Evolutionary conservation across 2,329 filamentous ascomycete genomes (phyloP).

Genomic region (Pestalotiopsis sp.): DNA sequence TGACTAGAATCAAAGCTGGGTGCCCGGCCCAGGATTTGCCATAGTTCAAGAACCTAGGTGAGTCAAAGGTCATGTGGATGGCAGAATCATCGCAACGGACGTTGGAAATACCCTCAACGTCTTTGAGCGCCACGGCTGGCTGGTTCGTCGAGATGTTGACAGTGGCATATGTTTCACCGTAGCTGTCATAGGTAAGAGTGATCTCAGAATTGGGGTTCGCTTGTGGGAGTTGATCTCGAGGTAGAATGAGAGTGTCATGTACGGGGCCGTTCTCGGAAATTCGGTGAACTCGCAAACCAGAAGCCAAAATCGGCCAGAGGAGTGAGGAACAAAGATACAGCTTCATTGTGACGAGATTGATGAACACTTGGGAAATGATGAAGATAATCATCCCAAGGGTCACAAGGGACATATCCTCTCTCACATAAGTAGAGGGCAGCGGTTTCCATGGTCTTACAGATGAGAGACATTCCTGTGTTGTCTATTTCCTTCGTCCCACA

Average conservation of each 20-base stretch:
- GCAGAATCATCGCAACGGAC: neutral
- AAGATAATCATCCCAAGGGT: neutral
- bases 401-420: neutral
- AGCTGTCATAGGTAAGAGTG: neutral
- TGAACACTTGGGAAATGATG: neutral
- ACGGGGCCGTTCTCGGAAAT: neutral
- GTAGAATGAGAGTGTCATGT: neutral
- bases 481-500: neutral
- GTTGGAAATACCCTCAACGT: slow-evolving; percentile 1
- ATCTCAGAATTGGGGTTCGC: neutral
- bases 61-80: neutral
- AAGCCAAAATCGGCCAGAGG: neutral
- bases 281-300: neutral
- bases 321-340: neutral
- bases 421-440: neutral
- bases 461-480: neutral
- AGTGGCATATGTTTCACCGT: neutral
- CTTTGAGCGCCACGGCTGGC: neutral
- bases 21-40: neutral
- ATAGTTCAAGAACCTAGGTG: neutral
- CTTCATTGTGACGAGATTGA: neutral
- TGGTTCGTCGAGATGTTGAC: neutral
- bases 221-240: neutral
- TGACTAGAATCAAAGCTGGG: slow-evolving; percentile 31
- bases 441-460: neutral